Conservation (phyloP, 2,329 filamentous ascomycete species). For the Aspergillus sp. region DNA sequence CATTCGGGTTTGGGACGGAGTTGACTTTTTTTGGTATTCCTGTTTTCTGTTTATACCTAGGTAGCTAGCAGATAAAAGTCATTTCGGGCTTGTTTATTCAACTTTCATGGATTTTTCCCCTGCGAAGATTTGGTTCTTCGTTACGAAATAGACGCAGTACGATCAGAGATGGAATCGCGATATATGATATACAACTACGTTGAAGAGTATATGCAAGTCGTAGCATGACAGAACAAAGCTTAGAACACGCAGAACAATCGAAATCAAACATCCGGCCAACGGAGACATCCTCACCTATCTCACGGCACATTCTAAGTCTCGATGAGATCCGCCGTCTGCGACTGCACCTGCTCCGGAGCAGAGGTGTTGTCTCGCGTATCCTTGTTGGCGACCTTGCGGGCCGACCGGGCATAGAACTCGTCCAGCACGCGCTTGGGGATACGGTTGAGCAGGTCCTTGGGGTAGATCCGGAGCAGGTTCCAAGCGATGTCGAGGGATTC, state of each 20-base stretch:
- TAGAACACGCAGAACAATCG: too few relatives aligned
- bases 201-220: too few relatives aligned
- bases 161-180: background rate
- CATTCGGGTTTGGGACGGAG: too few relatives aligned
- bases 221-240: too few relatives aligned
- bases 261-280: too few relatives aligned
- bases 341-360: too few relatives aligned
- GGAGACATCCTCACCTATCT: too few relatives aligned
- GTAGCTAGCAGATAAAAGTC: background rate
- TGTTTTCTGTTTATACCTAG: background rate
- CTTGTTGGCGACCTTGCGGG: slow-evolving; percentile 45
- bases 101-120: background rate
- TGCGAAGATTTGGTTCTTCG: too few relatives aligned
- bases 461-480: slow-evolving; percentile 94
- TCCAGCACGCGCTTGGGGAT: slow-evolving; percentile 80
- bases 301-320: too few relatives aligned
- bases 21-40: background rate
- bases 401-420: slow-evolving; percentile 71
- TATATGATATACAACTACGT: too few relatives aligned
- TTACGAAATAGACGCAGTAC: too few relatives aligned
- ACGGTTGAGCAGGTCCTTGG: slow-evolving; percentile 96
- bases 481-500: slow-evolving; percentile 95
- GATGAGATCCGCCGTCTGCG: too few relatives aligned
- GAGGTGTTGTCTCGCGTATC: slow-evolving; percentile 45
- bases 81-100: background rate